Evolutionary conservation across 768 basidiomycete species (phyloP).

Genomic region (Phaffia tasmanica): DNA sequence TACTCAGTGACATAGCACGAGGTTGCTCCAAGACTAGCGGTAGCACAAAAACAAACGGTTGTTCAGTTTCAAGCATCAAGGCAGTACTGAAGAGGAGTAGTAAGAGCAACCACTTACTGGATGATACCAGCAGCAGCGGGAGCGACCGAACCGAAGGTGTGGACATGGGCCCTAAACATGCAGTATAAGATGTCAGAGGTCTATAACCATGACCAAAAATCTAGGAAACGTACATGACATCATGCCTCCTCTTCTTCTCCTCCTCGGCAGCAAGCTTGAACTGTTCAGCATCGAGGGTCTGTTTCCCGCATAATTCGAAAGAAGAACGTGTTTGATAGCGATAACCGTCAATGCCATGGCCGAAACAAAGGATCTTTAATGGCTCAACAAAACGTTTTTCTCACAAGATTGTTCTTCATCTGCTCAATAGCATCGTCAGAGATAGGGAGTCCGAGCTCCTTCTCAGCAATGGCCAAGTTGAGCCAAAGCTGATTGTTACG

Average conservation of each 20-base stretch:
- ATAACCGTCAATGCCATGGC: neutral
- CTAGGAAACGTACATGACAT: conserved; percentile 60
- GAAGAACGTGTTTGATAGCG: neutral
- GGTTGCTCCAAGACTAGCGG: conserved; percentile 75
- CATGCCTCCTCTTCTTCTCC: conserved; percentile 94
- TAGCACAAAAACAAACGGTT: conserved; percentile 23
- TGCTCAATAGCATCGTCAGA: conserved; percentile 81
- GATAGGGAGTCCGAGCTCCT: conserved; percentile 84
- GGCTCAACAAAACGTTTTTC: conserved; percentile 64
- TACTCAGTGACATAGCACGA: conserved; percentile 99
- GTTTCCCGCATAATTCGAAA: conserved; percentile 2
- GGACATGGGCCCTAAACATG: conserved; percentile 61
- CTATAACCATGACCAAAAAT: neutral
- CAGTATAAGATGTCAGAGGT: too few relatives aligned
- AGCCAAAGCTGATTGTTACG: conserved; percentile 59
- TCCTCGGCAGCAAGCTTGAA: conserved; percentile 84
- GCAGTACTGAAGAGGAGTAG: conserved; percentile 3
- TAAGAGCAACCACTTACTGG: conserved; percentile 48
- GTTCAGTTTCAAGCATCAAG: conserved; percentile 28
- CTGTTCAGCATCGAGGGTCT: conserved; percentile 78
- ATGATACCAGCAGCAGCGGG: conserved; percentile 94
- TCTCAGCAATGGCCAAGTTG: conserved; percentile 89
- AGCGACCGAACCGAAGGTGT: conserved; percentile 87
- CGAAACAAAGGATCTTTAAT: neutral
- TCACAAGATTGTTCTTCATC: conserved; percentile 84